Evolutionary conservation across 306 rosid genomes (phyloP).

Genomic region (Prunus campanulata): DNA sequence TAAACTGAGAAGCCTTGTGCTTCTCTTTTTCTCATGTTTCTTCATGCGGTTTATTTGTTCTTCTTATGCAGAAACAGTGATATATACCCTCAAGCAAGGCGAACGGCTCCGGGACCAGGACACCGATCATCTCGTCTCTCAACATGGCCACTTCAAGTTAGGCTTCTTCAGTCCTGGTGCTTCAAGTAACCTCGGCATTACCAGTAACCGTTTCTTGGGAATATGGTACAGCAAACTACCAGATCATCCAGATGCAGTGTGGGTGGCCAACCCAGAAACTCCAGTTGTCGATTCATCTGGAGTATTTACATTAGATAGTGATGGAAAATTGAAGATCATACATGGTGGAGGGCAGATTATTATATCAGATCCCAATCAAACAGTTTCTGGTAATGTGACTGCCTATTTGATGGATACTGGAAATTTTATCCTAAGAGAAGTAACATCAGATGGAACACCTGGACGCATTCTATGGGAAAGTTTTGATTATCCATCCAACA

Average conservation of each 20-base stretch:
- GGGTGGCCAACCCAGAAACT: slow-evolving; percentile 30
- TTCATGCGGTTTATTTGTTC: neutral
- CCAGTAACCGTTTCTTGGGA: slow-evolving; percentile 20
- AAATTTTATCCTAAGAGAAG: slow-evolving; percentile 13
- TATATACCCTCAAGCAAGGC: slow-evolving; percentile 15
- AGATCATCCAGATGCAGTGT: slow-evolving; percentile 23
- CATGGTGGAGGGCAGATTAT: slow-evolving; percentile 11
- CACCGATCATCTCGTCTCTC: slow-evolving; percentile 17
- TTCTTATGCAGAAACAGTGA: neutral
- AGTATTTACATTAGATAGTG: slow-evolving; percentile 16
- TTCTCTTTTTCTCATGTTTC: neutral
- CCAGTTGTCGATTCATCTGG: slow-evolving; percentile 19
- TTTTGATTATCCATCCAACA: slow-evolving; percentile 22
- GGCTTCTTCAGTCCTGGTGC: slow-evolving; percentile 30
- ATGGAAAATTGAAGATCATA: slow-evolving; percentile 28
- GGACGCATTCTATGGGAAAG: slow-evolving; percentile 23
- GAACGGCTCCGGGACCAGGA: slow-evolving; percentile 14
- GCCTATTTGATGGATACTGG: slow-evolving; percentile 13
- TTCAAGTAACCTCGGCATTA: slow-evolving; percentile 4
- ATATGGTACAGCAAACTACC: slow-evolving; percentile 31
- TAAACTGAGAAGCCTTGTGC: neutral
- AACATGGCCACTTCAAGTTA: slow-evolving; percentile 13
- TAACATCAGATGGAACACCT: neutral
- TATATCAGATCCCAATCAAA: slow-evolving; percentile 11
- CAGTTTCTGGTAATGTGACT: slow-evolving; percentile 22